These are phyloP conservation scores for Cudoniella acicularis DNA, from an alignment of 495 filamentous ascomycete genomes.

Conservation along the genomic window DNA sequence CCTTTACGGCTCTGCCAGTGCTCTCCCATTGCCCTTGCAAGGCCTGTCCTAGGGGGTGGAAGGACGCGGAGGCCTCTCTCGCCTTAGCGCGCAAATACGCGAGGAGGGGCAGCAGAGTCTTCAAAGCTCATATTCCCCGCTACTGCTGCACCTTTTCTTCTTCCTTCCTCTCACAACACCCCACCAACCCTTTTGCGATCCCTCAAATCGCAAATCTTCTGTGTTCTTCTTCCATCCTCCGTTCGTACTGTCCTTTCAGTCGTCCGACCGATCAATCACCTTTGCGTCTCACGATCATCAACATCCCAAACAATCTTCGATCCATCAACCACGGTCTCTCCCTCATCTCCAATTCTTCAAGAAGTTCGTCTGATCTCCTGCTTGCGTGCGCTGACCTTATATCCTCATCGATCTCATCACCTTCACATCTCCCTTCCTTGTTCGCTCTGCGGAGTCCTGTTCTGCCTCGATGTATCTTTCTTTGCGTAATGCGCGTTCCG, in stretches of 20 bases:
- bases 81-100: background rate
- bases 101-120: constrained; percentile 23
- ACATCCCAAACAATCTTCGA: background rate
- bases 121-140: constrained; percentile 23
- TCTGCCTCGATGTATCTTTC: constrained; percentile 32
- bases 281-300: constrained; percentile 22
- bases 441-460: constrained; percentile 28
- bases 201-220: constrained; percentile 1
- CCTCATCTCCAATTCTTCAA: constrained; percentile 17
- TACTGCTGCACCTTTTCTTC: constrained; percentile 21
- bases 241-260: constrained; percentile 29
- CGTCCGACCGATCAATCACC: constrained; percentile 20
- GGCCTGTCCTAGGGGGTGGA: background rate
- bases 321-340: background rate
- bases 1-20: too few species aligned
- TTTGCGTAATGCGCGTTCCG: constrained; percentile 26
- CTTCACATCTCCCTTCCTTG: constrained; percentile 22
- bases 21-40: too few species aligned
- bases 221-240: constrained; percentile 5
- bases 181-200: constrained; percentile 1
- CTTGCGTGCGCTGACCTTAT: constrained; percentile 26
- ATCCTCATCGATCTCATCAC: constrained; percentile 21
- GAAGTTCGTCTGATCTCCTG: constrained; percentile 31
- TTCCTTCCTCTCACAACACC: constrained; percentile 16
- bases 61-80: background rate